Evolutionary conservation across 2,329 filamentous ascomycete species (phyloP).

Genomic region (Aspergillus novoparasiticus): DNA sequence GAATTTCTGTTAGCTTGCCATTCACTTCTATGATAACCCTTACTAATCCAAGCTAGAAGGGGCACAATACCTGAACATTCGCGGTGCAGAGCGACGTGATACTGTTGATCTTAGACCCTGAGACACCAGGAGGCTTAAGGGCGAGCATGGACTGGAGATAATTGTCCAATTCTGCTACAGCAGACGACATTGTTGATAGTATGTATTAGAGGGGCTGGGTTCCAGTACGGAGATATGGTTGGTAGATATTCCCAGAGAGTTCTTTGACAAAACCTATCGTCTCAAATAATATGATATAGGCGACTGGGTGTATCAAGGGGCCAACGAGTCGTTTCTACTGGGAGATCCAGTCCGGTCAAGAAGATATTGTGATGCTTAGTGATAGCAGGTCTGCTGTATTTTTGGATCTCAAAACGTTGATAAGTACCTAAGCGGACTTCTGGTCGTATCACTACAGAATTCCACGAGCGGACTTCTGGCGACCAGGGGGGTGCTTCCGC

Average conservation of each 20-base stretch:
- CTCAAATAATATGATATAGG: conserved; percentile 17
- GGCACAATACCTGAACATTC: conserved; percentile 76
- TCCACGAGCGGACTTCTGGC: conserved; percentile 35
- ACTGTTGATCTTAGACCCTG: conserved; percentile 84
- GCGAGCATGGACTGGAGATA: conserved; percentile 88
- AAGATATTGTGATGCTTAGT: conserved; percentile 22
- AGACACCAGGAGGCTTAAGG: conserved; percentile 91
- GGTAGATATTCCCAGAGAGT: conserved; percentile 12
- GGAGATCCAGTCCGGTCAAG: conserved; percentile 25
- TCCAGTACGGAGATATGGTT: conserved; percentile 15
- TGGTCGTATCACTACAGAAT: conserved; percentile 43
- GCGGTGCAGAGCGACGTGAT: conserved; percentile 85
- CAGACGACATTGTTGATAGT: conserved; percentile 66
- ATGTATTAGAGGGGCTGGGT: conserved; percentile 12
- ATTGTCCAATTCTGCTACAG: conserved; percentile 87
- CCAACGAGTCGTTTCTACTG: conserved; percentile 28
- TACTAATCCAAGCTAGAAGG: background rate
- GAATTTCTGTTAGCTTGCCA: conserved; percentile 26
- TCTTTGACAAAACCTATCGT: conserved; percentile 21
- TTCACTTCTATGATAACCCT: background rate
- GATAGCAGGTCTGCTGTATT: conserved; percentile 13
- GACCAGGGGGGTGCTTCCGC: conserved; percentile 33
- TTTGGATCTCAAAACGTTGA: conserved; percentile 19
- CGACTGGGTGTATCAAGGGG: conserved; percentile 16
- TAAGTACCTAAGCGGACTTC: conserved; percentile 31